Conservation (phyloP, 2,329 filamentous ascomycete species). For the Talaromyces sp. region DNA sequence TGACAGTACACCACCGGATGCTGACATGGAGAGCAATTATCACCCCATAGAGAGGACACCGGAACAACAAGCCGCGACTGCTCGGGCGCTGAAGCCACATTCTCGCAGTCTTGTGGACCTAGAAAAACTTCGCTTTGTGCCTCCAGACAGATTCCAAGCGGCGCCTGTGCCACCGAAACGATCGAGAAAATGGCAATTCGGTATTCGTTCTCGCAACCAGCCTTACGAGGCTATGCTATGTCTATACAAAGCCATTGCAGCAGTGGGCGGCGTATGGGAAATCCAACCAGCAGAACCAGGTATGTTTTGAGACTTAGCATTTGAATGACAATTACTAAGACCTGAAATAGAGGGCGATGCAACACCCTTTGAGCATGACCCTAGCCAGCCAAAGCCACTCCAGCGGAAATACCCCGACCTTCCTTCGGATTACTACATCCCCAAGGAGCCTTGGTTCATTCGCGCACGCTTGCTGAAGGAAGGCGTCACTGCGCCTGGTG, state of each 20-base stretch:
- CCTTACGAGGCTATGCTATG: conserved; percentile 92
- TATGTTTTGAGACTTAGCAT: conserved; percentile 15
- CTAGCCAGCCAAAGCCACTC: conserved; percentile 33
- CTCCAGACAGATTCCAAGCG: conserved; percentile 50
- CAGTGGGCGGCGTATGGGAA: conserved; percentile 86
- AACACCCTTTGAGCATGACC: conserved; percentile 18
- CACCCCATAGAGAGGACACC: conserved; percentile 33
- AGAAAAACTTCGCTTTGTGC: conserved; percentile 55
- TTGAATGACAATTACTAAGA: not conserved
- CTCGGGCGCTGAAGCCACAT: conserved; percentile 78
- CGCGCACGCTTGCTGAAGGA: conserved; percentile 82
- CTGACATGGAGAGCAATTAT: conserved; percentile 14
- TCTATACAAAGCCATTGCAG: conserved; percentile 85
- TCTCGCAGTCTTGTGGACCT: conserved; percentile 65
- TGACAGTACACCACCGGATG: conserved; percentile 20
- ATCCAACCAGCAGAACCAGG: conserved; percentile 42
- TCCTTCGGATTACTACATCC: conserved; percentile 68
- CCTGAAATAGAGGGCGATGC: conserved; percentile 18
- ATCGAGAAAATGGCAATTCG: conserved; percentile 94
- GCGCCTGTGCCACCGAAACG: conserved; percentile 48
- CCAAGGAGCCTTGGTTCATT: conserved; percentile 92
- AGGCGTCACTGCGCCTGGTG: conserved; percentile 58
- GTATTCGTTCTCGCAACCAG: conserved; percentile 88
- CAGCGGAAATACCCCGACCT: conserved; percentile 42
- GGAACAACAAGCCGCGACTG: conserved; percentile 76